Percentiles rank a stretch among this genome's conserved stretches.
Conservation (phyloP, 352 stramenopile genomes). For the Detonula confervacea region DNA sequence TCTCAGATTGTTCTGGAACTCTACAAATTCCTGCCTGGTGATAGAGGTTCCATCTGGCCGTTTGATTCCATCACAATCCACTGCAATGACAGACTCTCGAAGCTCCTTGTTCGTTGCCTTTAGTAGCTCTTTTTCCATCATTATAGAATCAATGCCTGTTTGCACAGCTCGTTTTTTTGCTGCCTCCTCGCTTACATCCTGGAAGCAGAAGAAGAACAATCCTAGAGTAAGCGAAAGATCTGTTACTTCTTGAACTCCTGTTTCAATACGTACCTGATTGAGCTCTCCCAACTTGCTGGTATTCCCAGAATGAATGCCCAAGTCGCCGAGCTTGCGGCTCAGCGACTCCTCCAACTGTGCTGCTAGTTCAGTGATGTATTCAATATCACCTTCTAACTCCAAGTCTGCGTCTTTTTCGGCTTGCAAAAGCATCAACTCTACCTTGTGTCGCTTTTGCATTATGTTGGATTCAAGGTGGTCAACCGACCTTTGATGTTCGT, state of each 20-base stretch:
- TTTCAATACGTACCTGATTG: no score
- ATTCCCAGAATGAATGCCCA: neutral
- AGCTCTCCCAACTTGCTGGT: slow-evolving; percentile 16
- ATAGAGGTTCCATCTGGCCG: slow-evolving; percentile 10
- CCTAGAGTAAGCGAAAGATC: neutral
- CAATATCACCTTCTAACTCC: slow-evolving; percentile 57
- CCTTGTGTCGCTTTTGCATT: slow-evolving; percentile 89
- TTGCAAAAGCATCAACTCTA: slow-evolving; percentile 77
- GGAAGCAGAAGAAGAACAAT: neutral
- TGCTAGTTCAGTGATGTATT: slow-evolving; percentile 89
- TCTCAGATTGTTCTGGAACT: no score
- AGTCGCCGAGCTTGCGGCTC: slow-evolving; percentile 87
- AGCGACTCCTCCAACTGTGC: slow-evolving; percentile 89
- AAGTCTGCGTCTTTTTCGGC: slow-evolving; percentile 16
- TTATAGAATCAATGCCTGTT: slow-evolving; percentile 19
- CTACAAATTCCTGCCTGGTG: slow-evolving; percentile 11
- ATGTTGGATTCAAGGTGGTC: slow-evolving; percentile 82
- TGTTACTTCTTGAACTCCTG: neutral
- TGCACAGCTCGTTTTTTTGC: slow-evolving; percentile 15
- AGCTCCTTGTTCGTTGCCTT: slow-evolving; percentile 21
- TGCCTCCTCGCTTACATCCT: slow-evolving; percentile 25
- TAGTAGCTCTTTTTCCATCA: slow-evolving; percentile 25
- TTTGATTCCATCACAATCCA: slow-evolving; percentile 1
- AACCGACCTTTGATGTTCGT: slow-evolving; percentile 17
- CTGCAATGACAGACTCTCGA: no score